Base-by-base conservation (phyloP, 345 rosid species). In the Arabis alpina region DNA sequence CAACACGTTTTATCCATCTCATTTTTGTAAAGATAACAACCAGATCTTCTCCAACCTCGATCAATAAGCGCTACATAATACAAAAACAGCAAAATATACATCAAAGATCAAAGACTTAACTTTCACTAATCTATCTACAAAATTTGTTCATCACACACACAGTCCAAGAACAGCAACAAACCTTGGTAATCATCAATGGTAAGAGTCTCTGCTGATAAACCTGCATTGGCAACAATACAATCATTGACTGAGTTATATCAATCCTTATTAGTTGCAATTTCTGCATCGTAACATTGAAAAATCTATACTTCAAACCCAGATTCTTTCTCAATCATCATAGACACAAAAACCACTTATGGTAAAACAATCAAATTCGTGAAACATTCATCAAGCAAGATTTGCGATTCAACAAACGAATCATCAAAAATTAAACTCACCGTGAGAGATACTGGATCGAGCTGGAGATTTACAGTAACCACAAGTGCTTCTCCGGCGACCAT, bases 161-260 rank as follows among this genome's bases (percentile, higher is more conserved):
- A 66, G 55, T 43, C 51, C 4, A 43, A 43, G 62, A 53, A n/a
- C 3, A 62, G 41, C 6, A 67, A 68, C 80, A 53, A 41, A 94
- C 99, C 98, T 88, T 94, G 99, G 77, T 89, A 94, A 63, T 91
- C 99, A 82, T 85, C 79, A 76, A 94, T 98, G 2, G 92, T 85
- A 7, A 89, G 71, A 71, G 88, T 83, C 53, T 65, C 45, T 58
- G 89, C 85, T 80, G 73, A 77, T 63, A 88, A 64, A 75, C 95
- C 99, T 94, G 83, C 76, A 80, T 66, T 60, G 44, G 57, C 27
- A 61, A 62, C 8, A 32, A 34, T 55, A 11, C 3, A 59, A 50
- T 32, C 48, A 61, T 54, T 45, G 54, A 48, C 34, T 24, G 43
- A 42, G 32, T 0, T 45, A n/a, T 25, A 54, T 8, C 24, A 67